Percentiles rank a stretch among this genome's conserved stretches.
phyloP scores from a whole-genome alignment of 2,329 filamentous ascomycete genomes.

The Bipolaris gigantea region DNA sequence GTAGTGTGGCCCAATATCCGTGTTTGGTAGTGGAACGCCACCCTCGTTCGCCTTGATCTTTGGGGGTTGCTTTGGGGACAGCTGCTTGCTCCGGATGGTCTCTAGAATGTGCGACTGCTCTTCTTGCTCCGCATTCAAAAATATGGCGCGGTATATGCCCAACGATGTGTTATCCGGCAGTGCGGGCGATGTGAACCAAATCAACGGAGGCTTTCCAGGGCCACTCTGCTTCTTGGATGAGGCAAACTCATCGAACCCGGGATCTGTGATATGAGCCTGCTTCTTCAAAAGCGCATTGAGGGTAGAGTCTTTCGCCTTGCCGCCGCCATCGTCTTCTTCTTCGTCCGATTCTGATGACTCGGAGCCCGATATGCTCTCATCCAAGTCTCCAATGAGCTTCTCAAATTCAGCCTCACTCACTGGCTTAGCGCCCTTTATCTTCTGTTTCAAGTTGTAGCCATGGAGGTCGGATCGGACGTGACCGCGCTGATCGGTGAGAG shows the following conservation, averaged over 20 bases:
- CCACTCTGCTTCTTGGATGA: constrained; percentile 57
- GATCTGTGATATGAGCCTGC: constrained; percentile 72
- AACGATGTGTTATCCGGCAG: constrained; percentile 79
- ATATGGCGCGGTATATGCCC: constrained; percentile 81
- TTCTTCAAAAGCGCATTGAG: constrained; percentile 78
- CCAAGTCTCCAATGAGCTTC: constrained; percentile 78
- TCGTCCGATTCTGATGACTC: constrained; percentile 71
- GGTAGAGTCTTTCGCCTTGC: constrained; percentile 65
- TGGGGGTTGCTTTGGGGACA: constrained; percentile 61
- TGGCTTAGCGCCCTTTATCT: constrained; percentile 70
- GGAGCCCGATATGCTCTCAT: constrained; percentile 91
- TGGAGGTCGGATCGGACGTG: constrained; percentile 92
- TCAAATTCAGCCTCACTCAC: constrained; percentile 85
- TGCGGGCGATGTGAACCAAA: constrained; percentile 81
- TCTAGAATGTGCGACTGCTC: constrained; percentile 64
- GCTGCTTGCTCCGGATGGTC: constrained; percentile 74
- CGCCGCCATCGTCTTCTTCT: constrained; percentile 62
- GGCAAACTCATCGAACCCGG: constrained; percentile 53
- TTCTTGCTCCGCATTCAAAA: constrained; percentile 71
- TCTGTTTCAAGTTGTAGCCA: constrained; percentile 92
- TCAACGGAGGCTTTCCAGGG: constrained; percentile 69
- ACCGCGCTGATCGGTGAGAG: constrained; percentile 76
- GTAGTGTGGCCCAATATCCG: constrained; percentile 76
- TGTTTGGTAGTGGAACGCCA: constrained; percentile 59
- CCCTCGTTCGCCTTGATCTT: constrained; percentile 55